These are phyloP conservation scores for Solanum pennellii DNA, from an alignment of 257 asterid genomes.

Conservation along the genomic window DNA sequence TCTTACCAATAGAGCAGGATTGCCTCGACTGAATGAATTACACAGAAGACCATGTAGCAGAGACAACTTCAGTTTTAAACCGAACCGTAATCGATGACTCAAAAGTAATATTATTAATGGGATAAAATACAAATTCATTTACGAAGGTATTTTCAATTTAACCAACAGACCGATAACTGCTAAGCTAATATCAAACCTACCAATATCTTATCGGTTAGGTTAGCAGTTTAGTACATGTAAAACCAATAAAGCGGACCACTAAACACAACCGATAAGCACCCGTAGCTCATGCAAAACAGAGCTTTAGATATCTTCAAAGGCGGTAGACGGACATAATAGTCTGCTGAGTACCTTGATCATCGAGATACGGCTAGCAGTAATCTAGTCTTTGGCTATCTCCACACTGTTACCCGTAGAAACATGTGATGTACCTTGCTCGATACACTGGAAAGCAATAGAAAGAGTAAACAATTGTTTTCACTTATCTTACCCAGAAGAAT, in stretches of 20 bases:
- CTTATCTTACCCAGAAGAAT: not conserved
- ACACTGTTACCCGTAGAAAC: slow-evolving; percentile 18
- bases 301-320: not conserved
- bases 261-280: not conserved
- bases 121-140: not conserved
- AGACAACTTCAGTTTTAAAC: too few species aligned
- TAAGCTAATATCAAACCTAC: not conserved
- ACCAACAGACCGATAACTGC: not conserved
- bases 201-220: not conserved
- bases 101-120: not conserved
- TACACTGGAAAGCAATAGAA: slow-evolving; percentile 34
- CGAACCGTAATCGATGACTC: too few species aligned
- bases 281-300: not conserved
- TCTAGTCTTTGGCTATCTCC: slow-evolving; percentile 5
- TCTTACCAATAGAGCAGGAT: too few species aligned
- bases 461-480: not conserved
- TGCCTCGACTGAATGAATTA: too few species aligned
- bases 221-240: not conserved
- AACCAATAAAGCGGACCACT: not conserved
- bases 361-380: not conserved
- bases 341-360: not conserved
- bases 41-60: too few species aligned
- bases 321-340: not conserved
- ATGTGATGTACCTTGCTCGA: slow-evolving; percentile 61
- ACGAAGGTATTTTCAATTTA: not conserved